Conservation (phyloP, 2,329 filamentous ascomycete species). For the Helotiales sp. region DNA sequence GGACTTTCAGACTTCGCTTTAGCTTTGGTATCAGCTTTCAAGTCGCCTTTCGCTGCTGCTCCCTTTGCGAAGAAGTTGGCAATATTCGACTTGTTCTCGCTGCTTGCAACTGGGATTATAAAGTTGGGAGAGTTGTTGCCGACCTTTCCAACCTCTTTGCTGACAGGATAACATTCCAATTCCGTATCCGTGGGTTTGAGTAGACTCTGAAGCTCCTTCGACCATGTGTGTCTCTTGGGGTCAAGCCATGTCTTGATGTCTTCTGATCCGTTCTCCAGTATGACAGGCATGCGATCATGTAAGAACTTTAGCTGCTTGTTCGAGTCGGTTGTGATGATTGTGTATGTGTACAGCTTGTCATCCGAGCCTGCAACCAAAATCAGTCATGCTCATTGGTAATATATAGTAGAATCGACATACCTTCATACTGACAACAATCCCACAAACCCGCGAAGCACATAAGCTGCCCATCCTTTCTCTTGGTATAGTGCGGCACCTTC, state of each 20-base stretch:
- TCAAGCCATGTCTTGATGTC: conserved; percentile 77
- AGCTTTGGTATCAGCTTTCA: conserved; percentile 7
- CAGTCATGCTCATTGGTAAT: conserved; percentile 7
- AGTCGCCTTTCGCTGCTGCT: conserved; percentile 14
- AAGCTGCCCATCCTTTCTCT: conserved; percentile 76
- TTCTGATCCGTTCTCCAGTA: conserved; percentile 75
- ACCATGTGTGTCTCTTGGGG: conserved; percentile 71
- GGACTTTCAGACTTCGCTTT: not conserved
- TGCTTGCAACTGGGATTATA: conserved; percentile 78
- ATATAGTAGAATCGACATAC: conserved; percentile 39
- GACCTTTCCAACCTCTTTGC: conserved; percentile 88
- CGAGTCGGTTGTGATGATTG: conserved; percentile 87
- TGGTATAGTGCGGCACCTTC: conserved; percentile 82
- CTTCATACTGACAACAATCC: conserved; percentile 83
- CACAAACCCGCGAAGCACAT: conserved; percentile 88
- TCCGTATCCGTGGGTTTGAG: conserved; percentile 79
- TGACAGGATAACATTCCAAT: conserved; percentile 83
- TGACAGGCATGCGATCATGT: conserved; percentile 94
- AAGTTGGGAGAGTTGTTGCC: conserved; percentile 87
- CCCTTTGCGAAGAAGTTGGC: conserved; percentile 81
- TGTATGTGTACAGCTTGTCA: conserved; percentile 82
- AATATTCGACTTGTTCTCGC: conserved; percentile 90
- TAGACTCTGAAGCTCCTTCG: conserved; percentile 71
- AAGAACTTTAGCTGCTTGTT: conserved; percentile 82
- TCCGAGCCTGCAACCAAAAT: conserved; percentile 46